phyloP scores from a whole-genome alignment of 345 rosid species.

The Lepidium didymum region DNA sequence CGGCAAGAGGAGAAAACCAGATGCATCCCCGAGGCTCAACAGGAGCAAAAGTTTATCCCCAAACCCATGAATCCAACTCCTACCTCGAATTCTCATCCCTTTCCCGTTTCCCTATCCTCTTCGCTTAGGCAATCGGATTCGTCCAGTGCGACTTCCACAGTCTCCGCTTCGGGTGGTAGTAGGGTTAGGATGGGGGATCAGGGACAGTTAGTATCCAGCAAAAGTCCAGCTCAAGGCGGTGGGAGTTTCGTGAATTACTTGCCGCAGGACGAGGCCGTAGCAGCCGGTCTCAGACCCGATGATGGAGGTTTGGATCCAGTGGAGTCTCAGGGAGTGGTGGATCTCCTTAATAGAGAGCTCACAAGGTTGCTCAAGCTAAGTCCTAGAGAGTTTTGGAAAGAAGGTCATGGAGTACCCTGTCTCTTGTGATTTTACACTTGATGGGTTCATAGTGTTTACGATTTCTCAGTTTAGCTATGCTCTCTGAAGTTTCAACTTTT shows the following conservation, averaged over 20 bases:
- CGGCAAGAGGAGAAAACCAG: constrained; percentile 25
- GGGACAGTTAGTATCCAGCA: constrained; percentile 39
- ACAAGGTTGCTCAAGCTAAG: constrained; percentile 68
- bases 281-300: constrained; percentile 64
- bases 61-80: constrained; percentile 27
- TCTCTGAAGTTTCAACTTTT: neutral
- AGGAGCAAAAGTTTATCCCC: constrained; percentile 44
- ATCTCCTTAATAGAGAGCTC: constrained; percentile 80
- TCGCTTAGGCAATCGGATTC: constrained; percentile 57
- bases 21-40: constrained; percentile 27
- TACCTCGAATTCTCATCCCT: constrained; percentile 15
- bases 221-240: constrained; percentile 25
- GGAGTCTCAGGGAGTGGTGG: constrained; percentile 93
- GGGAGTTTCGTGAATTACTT: constrained; percentile 75
- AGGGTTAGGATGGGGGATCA: constrained; percentile 39
- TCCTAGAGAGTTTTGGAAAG: constrained; percentile 83
- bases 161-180: constrained; percentile 20
- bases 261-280: constrained; percentile 96
- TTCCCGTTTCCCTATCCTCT: constrained; percentile 44
- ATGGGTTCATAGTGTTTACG: neutral
- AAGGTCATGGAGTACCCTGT: constrained; percentile 36
- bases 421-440: neutral
- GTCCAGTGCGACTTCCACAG: constrained; percentile 6
- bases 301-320: constrained; percentile 85
- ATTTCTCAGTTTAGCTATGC: neutral